Percentiles rank a stretch among this genome's conserved stretches.
Evolutionary conservation across 257 asterid species (phyloP).

Genomic region (Ilex aquifolium): DNA sequence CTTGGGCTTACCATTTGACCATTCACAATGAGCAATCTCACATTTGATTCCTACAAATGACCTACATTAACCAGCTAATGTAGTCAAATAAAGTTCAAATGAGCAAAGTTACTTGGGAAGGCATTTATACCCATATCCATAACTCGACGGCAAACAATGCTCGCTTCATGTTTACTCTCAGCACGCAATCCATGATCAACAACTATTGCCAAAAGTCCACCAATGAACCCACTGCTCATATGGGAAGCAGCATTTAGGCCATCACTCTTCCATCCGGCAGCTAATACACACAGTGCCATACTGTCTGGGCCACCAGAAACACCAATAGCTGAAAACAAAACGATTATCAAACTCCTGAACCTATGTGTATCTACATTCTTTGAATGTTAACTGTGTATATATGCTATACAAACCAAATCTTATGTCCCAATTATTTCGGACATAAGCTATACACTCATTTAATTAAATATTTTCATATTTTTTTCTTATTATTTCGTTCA

Average conservation of each 20-base stretch:
- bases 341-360: too few species aligned
- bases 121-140: slow-evolving; percentile 58
- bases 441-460: too few species aligned
- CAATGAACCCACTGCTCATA: slow-evolving; percentile 36
- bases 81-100: slow-evolving; percentile 22
- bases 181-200: slow-evolving; percentile 84
- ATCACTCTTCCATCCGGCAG: slow-evolving; percentile 73
- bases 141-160: slow-evolving; percentile 51
- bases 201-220: slow-evolving; percentile 74
- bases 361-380: too few species aligned
- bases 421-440: too few species aligned
- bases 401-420: too few species aligned
- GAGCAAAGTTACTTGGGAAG: slow-evolving; percentile 14
- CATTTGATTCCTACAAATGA: slow-evolving; percentile 76
- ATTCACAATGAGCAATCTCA: slow-evolving; percentile 70
- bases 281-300: slow-evolving; percentile 72
- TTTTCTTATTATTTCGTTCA: too few species aligned
- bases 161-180: slow-evolving; percentile 79
- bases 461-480: too few species aligned
- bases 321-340: slow-evolving; percentile 57
- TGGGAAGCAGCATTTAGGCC: slow-evolving; percentile 20
- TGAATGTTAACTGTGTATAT: too few species aligned
- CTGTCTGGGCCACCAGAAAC: slow-evolving; percentile 99
- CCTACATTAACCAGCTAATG: slow-evolving; percentile 28
- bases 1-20: slow-evolving; percentile 79